Evolutionary conservation across 129 eudicot species (phyloP).

Genomic region (Sambucus nigra): DNA sequence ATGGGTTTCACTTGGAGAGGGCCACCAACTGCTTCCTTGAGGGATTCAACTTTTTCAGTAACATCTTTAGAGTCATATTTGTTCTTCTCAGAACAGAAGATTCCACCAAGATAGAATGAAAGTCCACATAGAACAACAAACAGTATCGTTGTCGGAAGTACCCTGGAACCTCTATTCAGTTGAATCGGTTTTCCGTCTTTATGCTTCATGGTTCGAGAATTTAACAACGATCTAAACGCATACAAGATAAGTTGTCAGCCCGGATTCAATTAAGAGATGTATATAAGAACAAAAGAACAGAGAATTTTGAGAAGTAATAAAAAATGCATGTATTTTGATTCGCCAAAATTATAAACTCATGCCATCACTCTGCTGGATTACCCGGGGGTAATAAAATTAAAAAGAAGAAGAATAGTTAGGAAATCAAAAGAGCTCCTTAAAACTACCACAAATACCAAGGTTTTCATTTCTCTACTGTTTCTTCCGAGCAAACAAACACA

Average conservation of each 20-base stretch:
- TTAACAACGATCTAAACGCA: constrained; percentile 25
- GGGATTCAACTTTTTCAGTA: constrained; percentile 33
- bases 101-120: constrained; percentile 89
- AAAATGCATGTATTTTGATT: background rate
- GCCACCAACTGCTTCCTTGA: constrained; percentile 20
- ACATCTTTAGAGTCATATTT: constrained; percentile 27
- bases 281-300: constrained; percentile 1
- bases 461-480: background rate
- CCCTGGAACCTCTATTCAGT: constrained; percentile 52
- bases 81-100: constrained; percentile 60
- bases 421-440: constrained; percentile 7
- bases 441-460: constrained; percentile 13
- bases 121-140: constrained; percentile 70
- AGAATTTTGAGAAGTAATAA: background rate
- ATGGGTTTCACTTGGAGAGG: constrained; percentile 53
- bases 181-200: constrained; percentile 64
- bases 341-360: background rate
- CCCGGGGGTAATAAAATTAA: too few relatives aligned
- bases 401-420: constrained; percentile 4
- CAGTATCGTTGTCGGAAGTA: constrained; percentile 57
- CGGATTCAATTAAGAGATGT: constrained; percentile 14
- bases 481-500: background rate
- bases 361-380: background rate
- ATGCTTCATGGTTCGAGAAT: constrained; percentile 42
- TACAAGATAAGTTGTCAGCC: constrained; percentile 13